Conservation (phyloP, 306 rosid species). For the Sindora glabra region DNA sequence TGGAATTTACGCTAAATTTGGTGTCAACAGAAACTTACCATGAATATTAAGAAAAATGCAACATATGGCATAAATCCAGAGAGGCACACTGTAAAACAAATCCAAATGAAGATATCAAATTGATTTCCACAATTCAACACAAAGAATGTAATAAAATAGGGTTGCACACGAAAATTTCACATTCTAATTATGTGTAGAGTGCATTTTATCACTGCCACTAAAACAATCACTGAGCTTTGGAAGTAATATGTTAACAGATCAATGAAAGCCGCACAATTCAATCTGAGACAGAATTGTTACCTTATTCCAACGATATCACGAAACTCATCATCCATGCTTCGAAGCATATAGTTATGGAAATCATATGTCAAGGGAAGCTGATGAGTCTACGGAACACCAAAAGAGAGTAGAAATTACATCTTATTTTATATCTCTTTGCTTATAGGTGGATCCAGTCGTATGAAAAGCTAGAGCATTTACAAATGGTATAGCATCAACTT, state of each 20-base stretch:
- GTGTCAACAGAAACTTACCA: slow-evolving; percentile 37
- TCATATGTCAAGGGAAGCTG: slow-evolving; percentile 70
- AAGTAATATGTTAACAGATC: not conserved
- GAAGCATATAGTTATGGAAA: slow-evolving; percentile 88
- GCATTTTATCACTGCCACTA: not conserved
- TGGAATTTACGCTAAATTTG: not conserved
- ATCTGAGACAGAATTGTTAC: slow-evolving; percentile 23
- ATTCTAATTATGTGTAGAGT: no score
- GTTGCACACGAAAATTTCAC: not conserved
- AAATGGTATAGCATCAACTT: not conserved
- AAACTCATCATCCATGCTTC: slow-evolving; percentile 96
- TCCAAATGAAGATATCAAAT: slow-evolving; percentile 6
- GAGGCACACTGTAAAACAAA: slow-evolving; percentile 60
- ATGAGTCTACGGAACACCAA: slow-evolving; percentile 48
- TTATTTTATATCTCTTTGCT: not conserved
- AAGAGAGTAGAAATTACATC: not conserved
- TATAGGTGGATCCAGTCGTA: not conserved
- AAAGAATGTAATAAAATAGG: not conserved
- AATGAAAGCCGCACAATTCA: slow-evolving; percentile 3
- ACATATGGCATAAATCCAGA: slow-evolving; percentile 80
- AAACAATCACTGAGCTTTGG: no score
- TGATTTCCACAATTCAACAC: not conserved
- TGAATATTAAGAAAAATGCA: slow-evolving; percentile 80
- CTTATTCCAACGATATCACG: slow-evolving; percentile 83
- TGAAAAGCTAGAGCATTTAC: not conserved